Evolutionary conservation across 1,139 yeast species (phyloP), one percentile per base, ranked within the genome.

Genomic region (Taphrina confusa): DNA sequence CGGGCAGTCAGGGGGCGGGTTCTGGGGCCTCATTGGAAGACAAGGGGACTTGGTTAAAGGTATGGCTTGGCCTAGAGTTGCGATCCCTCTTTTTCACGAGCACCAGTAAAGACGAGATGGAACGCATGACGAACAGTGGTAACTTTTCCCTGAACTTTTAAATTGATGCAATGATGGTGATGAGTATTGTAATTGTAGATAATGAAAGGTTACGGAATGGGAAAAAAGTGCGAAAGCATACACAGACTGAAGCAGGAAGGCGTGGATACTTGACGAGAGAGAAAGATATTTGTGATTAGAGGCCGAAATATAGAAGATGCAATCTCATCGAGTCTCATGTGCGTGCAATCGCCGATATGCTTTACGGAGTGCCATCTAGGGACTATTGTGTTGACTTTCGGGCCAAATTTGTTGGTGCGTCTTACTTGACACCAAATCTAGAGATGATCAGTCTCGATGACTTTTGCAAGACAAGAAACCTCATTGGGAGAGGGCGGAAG

Each of bases 31-130:
- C 45, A 16, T 23, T 36, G n/a, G 37, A 36, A 4, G 56, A 36
- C 25, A 50, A 39, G 23, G 8, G 36, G 14, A 56, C 67, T 78
- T 84, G 23, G 96, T 75, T 88, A 63, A 88, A 88, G 70, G 92
- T 91, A 23, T 91, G 97, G 97, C 70, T 89, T 60, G 92, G 95
- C 0, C 75, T 92, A 40, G 97, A 92, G 74, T 85, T 88, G 3
- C 80, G 97, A 70, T 95, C 87, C 71, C 18, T 54, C 34, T 54
- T 42, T 31, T 84, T 91, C 68, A 84, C 92, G 71, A 83, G 78
- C 66, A 88, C 95, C 27, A 85, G 95, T 1, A 81, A 88, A n/a
- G 87, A 85, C 69, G 96, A 88, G 68, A 85, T 82, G 70, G 68
- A 82, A 77, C 68, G 36, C 18, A 33, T 47, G 52, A 47, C 52